Evolutionary conservation across 2,329 filamentous ascomycete genomes (phyloP).

Genomic region (Cephalotrichum gorgonifer): DNA sequence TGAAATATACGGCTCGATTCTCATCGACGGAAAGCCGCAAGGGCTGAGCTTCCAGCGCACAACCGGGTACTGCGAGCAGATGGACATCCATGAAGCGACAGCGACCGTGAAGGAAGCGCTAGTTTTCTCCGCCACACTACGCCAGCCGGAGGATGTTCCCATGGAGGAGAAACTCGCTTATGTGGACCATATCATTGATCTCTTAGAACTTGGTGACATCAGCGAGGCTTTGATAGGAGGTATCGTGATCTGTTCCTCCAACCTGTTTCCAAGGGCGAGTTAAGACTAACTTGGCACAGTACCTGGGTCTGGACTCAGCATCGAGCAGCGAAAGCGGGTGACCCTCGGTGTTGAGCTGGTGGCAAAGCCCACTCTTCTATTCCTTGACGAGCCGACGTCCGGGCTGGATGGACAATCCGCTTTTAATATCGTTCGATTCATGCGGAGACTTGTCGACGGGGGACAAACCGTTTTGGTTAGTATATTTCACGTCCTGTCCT

Average conservation of each 20-base stretch:
- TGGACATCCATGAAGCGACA: slow-evolving; percentile 56
- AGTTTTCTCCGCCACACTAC: slow-evolving; percentile 56
- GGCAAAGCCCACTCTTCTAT: slow-evolving; percentile 57
- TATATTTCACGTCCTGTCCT: background rate
- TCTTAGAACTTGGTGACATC: slow-evolving; percentile 54
- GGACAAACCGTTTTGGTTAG: slow-evolving; percentile 48
- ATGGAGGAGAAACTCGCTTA: slow-evolving; percentile 54
- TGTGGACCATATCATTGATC: slow-evolving; percentile 54
- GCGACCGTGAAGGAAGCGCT: slow-evolving; percentile 58
- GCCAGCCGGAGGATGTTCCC: slow-evolving; percentile 47
- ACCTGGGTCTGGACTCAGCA: slow-evolving; percentile 32
- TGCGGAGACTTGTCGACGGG: slow-evolving; percentile 42
- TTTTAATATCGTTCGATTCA: slow-evolving; percentile 29
- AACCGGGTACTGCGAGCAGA: slow-evolving; percentile 60
- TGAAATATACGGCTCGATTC: slow-evolving; percentile 31
- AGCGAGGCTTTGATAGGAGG: slow-evolving; percentile 53
- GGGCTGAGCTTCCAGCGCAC: slow-evolving; percentile 53
- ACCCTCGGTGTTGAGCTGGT: slow-evolving; percentile 63
- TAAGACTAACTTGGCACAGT: slow-evolving; percentile 13
- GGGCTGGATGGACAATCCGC: slow-evolving; percentile 25
- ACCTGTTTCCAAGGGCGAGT: slow-evolving; percentile 18
- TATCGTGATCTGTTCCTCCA: slow-evolving; percentile 26
- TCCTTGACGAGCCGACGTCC: slow-evolving; percentile 57
- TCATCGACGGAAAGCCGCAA: slow-evolving; percentile 50
- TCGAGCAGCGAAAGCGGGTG: slow-evolving; percentile 50